phyloP scores from a whole-genome alignment of 2,329 filamentous ascomycete genomes.

The Aphanocladium album region DNA sequence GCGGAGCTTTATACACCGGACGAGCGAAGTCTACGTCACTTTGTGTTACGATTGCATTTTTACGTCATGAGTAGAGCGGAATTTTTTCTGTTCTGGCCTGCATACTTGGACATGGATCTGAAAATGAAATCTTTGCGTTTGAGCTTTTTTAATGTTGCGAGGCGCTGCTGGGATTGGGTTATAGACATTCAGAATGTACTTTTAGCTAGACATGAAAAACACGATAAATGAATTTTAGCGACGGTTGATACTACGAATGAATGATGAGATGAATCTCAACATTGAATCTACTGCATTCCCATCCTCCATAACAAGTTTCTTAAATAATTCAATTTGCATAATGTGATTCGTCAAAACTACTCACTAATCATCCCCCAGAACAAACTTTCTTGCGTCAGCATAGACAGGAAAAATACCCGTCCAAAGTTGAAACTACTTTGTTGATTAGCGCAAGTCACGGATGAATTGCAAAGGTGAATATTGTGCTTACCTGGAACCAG shows the following conservation, averaged over 20 bases:
- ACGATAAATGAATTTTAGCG: neutral
- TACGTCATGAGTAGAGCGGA: conserved; percentile 1
- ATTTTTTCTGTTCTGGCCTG: neutral
- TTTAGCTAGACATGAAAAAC: neutral
- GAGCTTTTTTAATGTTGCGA: neutral
- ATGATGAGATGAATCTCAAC: neutral
- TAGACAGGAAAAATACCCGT: conserved; percentile 75
- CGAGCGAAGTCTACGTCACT: neutral
- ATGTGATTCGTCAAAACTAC: neutral
- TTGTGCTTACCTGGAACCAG: conserved; percentile 68
- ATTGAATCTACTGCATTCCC: no score
- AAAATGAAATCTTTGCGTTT: neutral
- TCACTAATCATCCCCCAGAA: conserved; percentile 35
- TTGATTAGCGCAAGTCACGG: conserved; percentile 17
- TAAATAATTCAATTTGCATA: no score
- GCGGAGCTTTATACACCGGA: neutral
- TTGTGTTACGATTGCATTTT: neutral
- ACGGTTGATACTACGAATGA: neutral
- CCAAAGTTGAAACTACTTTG: conserved; percentile 69
- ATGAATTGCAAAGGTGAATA: neutral
- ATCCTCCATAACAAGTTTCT: no score
- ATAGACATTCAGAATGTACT: conserved; percentile 3
- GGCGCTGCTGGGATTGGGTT: neutral
- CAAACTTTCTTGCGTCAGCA: conserved; percentile 58
- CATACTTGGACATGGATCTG: neutral